Percentiles rank a stretch among this genome's conserved stretches.
Conservation (phyloP, 2,329 filamentous ascomycete species). For the Beauveria bassiana region DNA sequence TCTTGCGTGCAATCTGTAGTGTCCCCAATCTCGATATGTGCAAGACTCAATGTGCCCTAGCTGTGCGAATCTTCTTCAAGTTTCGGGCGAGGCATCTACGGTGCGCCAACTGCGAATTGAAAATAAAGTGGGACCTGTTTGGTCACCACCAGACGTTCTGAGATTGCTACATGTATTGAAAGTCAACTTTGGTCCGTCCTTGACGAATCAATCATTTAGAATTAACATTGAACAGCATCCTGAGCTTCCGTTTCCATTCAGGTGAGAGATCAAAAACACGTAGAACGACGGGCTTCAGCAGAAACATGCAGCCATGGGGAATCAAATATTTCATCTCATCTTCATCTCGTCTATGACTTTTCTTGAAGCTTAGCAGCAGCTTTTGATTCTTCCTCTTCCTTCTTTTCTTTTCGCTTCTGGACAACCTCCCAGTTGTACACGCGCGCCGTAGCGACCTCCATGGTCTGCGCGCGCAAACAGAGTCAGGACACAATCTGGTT, state of each 20-base stretch:
- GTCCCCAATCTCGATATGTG: not conserved
- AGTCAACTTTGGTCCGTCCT: not conserved
- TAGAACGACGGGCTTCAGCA: not conserved
- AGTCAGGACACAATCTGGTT: not conserved
- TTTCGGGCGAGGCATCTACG: too few species aligned
- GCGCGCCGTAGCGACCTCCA: slow-evolving; percentile 91
- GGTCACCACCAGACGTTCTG: not conserved
- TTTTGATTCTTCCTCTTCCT: slow-evolving; percentile 44
- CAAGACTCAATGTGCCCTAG: not conserved
- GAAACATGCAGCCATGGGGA: not conserved
- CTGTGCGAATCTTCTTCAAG: not conserved
- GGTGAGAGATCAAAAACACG: not conserved
- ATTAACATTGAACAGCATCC: too few species aligned
- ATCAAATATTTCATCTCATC: slow-evolving; percentile 15
- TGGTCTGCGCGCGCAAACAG: slow-evolving; percentile 51
- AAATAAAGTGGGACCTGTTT: slow-evolving; percentile 2
- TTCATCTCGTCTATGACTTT: slow-evolving; percentile 17
- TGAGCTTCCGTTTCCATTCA: too few species aligned
- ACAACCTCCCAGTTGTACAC: slow-evolving; percentile 99
- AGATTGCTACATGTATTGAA: not conserved
- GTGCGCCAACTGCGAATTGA: not conserved
- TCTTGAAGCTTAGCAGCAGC: slow-evolving; percentile 30
- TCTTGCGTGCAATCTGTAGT: not conserved
- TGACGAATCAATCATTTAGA: not conserved
- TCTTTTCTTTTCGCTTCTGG: slow-evolving; percentile 86